Conservation (phyloP, 2,329 filamentous ascomycete species). For the Fusarium sp. region DNA sequence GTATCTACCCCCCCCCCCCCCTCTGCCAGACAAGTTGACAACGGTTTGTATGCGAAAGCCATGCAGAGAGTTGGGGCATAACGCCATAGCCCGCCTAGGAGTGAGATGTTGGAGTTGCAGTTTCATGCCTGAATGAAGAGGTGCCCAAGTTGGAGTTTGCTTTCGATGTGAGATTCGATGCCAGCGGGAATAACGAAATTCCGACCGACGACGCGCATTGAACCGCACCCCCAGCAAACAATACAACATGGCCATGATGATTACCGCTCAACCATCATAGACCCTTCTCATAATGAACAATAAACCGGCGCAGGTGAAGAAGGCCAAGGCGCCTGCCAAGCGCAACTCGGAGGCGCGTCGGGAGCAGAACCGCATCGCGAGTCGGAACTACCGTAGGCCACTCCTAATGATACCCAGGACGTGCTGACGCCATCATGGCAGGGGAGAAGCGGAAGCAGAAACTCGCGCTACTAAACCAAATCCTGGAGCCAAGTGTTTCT, state of each 20-base stretch:
- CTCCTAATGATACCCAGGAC: background rate
- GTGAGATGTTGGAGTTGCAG: too few species aligned
- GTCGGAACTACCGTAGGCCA: conserved; percentile 47
- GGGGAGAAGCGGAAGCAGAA: conserved; percentile 58
- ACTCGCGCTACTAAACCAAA: conserved; percentile 52
- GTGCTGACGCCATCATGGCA: conserved; percentile 37
- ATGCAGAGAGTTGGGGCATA: too few species aligned
- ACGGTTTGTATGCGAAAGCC: too few species aligned
- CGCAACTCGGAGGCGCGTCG: conserved; percentile 40
- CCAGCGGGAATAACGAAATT: background rate
- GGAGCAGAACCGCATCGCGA: conserved; percentile 43
- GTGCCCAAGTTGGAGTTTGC: too few species aligned
- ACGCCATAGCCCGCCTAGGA: too few species aligned
- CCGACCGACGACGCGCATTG: background rate
- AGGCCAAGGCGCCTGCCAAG: conserved; percentile 29
- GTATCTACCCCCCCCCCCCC: too few species aligned
- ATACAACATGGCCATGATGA: background rate
- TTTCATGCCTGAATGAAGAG: too few species aligned
- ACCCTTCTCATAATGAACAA: conserved; percentile 19
- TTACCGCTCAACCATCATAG: background rate
- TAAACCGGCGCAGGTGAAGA: conserved; percentile 7
- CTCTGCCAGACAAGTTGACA: too few species aligned
- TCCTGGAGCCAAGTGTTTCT: conserved; percentile 43
- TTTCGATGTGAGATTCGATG: background rate
- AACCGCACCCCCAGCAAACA: background rate